Percentiles rank a stretch among this genome's conserved stretches.
These are phyloP conservation scores for Zygosaccharomyces gambellarensis DNA, from an alignment of 805 yeast genomes.

Conservation along the genomic window DNA sequence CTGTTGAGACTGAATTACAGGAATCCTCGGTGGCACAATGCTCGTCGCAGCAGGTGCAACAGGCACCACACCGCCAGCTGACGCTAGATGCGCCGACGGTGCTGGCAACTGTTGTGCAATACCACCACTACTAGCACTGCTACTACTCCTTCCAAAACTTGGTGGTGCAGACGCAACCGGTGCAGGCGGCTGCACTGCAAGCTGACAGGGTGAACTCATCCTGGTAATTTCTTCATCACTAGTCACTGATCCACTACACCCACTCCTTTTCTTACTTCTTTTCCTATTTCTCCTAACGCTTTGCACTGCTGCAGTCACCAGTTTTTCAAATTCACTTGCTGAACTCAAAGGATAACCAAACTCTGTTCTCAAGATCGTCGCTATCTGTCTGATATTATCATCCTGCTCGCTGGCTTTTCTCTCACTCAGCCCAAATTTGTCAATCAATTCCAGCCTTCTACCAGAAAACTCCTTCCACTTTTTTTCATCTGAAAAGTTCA, in stretches of 20 bases:
- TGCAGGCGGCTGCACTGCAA: conserved; percentile 2
- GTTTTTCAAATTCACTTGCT: conserved; percentile 73
- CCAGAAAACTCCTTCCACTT: conserved; percentile 91
- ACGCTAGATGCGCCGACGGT: not conserved
- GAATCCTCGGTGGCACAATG: conserved; percentile 1
- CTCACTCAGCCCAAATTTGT: conserved; percentile 53
- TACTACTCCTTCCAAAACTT: not conserved
- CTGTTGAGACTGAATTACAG: conserved; percentile 17
- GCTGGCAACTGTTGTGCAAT: not conserved
- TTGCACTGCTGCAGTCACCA: conserved; percentile 91
- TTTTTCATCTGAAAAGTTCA: conserved; percentile 74
- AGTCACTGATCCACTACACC: conserved; percentile 5
- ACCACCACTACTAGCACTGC: not conserved
- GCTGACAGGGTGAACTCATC: conserved; percentile 8
- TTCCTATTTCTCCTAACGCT: conserved; percentile 85
- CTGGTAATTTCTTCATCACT: conserved; percentile 11
- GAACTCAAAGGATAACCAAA: conserved; percentile 61
- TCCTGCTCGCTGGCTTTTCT: conserved; percentile 93
- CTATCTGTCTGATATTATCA: conserved; percentile 69
- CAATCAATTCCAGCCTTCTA: conserved; percentile 82
- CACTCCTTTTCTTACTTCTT: conserved; percentile 44
- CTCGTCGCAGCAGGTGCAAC: conserved; percentile 8
- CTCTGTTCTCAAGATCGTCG: conserved; percentile 69
- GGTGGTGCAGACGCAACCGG: conserved; percentile 7
- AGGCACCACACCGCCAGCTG: not conserved